Evolutionary conservation across 1,139 yeast genomes (phyloP).

Genomic region (Scheffersomyces lignicola): DNA sequence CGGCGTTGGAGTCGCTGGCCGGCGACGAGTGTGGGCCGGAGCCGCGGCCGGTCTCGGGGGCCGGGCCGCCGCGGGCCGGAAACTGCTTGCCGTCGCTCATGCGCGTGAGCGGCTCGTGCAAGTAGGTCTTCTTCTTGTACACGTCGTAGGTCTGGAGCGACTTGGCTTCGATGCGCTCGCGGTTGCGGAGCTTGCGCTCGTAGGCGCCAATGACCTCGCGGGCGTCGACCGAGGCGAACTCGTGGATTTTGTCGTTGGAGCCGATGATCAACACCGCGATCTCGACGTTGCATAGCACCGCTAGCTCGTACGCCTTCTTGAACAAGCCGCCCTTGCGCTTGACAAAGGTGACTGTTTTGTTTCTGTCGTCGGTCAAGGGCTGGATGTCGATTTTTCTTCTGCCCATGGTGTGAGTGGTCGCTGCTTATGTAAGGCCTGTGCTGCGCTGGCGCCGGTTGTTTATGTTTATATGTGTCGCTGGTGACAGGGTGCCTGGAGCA

Average conservation of each 20-base stretch:
- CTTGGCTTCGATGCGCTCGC: slow-evolving; percentile 51
- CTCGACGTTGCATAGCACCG: slow-evolving; percentile 91
- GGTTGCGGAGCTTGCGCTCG: slow-evolving; percentile 24
- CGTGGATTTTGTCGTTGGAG: slow-evolving; percentile 77
- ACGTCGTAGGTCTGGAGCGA: slow-evolving; percentile 60
- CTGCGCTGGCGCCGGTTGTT: too few relatives aligned
- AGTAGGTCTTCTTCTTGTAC: slow-evolving; percentile 35
- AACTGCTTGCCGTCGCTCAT: slow-evolving; percentile 5
- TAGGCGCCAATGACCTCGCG: slow-evolving; percentile 60
- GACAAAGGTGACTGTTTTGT: slow-evolving; percentile 84
- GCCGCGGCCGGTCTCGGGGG: slow-evolving; percentile 6
- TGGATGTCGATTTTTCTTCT: slow-evolving; percentile 94
- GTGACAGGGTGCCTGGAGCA: too few relatives aligned
- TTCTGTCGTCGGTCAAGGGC: slow-evolving; percentile 88
- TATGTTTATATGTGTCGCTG: too few relatives aligned
- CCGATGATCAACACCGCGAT: slow-evolving; percentile 88
- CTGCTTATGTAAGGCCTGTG: too few relatives aligned
- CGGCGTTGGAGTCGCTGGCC: slow-evolving; percentile 12
- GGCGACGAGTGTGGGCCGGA: slow-evolving; percentile 10
- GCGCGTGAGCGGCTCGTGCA: slow-evolving; percentile 14
- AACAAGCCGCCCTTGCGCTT: slow-evolving; percentile 94
- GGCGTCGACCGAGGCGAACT: slow-evolving; percentile 74
- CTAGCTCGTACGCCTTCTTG: slow-evolving; percentile 93
- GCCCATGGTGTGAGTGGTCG: slow-evolving; percentile 63
- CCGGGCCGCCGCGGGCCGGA: not conserved